phyloP scores from a whole-genome alignment of 768 basidiomycete genomes.

The Leucosporidium scottii region DNA sequence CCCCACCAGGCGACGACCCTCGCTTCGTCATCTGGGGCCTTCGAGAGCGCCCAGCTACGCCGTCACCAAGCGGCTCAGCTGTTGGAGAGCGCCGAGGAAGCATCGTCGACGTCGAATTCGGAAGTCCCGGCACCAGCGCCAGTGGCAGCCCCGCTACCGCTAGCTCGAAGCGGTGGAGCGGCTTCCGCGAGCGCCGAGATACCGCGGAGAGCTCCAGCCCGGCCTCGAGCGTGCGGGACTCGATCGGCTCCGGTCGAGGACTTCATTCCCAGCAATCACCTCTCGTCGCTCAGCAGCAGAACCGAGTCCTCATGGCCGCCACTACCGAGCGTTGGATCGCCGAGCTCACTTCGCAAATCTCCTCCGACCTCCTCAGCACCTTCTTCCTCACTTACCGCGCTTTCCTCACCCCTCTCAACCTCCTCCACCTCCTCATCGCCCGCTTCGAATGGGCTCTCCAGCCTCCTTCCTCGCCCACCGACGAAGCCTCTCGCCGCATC shows the following conservation, averaged over 20 bases:
- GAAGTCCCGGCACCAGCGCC: background rate
- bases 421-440: slow-evolving; percentile 72
- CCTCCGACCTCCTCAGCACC: slow-evolving; percentile 77
- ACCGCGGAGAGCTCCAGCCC: background rate
- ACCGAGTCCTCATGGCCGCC: slow-evolving; percentile 59
- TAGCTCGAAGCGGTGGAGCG: slow-evolving; percentile 23
- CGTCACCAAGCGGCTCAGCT: slow-evolving; percentile 35
- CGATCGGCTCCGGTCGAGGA: slow-evolving; percentile 7
- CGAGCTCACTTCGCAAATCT: slow-evolving; percentile 75
- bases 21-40: slow-evolving; percentile 88
- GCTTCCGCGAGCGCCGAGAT: background rate
- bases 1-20: slow-evolving; percentile 60
- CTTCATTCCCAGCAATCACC: background rate
- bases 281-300: background rate
- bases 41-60: slow-evolving; percentile 16
- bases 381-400: slow-evolving; percentile 90
- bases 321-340: slow-evolving; percentile 92
- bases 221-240: slow-evolving; percentile 24
- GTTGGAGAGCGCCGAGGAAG: background rate
- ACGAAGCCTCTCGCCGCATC: slow-evolving; percentile 65
- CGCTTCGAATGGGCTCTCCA: slow-evolving; percentile 85
- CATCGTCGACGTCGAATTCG: background rate
- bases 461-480: slow-evolving; percentile 45
- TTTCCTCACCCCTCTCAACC: slow-evolving; percentile 69
- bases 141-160: slow-evolving; percentile 19